Evolutionary conservation across 2,329 filamentous ascomycete genomes (phyloP).

Genomic region (Clonostachys rosea): DNA sequence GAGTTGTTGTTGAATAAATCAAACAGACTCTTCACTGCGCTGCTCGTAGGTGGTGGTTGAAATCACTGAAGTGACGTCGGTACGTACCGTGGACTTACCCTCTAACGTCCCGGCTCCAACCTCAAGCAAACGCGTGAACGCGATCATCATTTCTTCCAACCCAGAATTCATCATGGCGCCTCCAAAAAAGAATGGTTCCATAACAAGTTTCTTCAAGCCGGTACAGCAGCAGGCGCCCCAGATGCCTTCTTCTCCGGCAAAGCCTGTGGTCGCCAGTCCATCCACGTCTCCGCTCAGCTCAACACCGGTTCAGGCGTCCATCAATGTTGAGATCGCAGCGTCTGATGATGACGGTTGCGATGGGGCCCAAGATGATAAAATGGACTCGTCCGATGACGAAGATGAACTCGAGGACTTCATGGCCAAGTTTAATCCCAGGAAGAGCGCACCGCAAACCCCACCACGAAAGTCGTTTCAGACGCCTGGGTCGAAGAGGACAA

Average conservation of each 20-base stretch:
- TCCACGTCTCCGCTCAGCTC: neutral
- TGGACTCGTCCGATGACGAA: slow-evolving; percentile 48
- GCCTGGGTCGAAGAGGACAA: slow-evolving; percentile 42
- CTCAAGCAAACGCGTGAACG: no score
- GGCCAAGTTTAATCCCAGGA: slow-evolving; percentile 18
- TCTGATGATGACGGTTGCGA: slow-evolving; percentile 51
- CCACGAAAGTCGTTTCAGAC: slow-evolving; percentile 24
- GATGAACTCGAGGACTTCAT: slow-evolving; percentile 52
- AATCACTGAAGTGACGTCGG: no score
- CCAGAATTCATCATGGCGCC: neutral
- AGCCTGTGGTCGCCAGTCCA: neutral
- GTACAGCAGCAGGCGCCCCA: neutral
- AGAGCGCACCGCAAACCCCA: slow-evolving; percentile 7
- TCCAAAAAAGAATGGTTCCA: neutral
- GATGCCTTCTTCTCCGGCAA: neutral
- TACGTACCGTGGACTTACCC: no score
- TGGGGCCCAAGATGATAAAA: slow-evolving; percentile 39
- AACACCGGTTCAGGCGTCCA: neutral
- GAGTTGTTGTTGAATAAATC: no score
- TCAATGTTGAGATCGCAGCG: slow-evolving; percentile 3
- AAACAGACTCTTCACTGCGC: no score
- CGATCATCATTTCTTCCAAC: no score
- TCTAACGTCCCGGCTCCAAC: no score
- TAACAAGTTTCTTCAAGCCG: slow-evolving; percentile 2
- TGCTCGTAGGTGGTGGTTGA: no score